Evolutionary conservation across 805 yeast species (phyloP), one percentile per base, ranked within the genome.

Genomic region (Metschnikowia shivogae): DNA sequence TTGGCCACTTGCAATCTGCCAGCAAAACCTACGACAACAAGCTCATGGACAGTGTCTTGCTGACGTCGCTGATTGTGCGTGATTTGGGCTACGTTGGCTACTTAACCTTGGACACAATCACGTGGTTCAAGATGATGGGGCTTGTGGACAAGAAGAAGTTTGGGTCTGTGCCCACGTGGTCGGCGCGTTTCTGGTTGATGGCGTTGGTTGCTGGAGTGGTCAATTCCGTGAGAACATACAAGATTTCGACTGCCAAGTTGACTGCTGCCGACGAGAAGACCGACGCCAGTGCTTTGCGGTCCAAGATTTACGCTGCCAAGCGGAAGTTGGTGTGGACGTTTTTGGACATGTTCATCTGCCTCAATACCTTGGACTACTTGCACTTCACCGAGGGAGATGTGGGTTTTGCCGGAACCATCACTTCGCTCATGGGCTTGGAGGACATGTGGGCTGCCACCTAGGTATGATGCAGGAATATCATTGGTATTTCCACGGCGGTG

Each of bases 401-500:
- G 41, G 97, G 95, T 31, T 67, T 82, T 46, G 89, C 93, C 32
- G 98, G 98, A 61, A 76, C 85, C 22, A 67, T 86, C 47, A 89
- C 97, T 28, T 84, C 96, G 33, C 48, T 81, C 39, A 71, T 89
- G 65, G 96, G 96, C 36, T 70, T 89, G 43, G 78, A 76, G 60
- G 89, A 85, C 56, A 60, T 82, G 54, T 83, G 95, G 95, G 68
- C 62, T 31, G 63, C 75, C 37, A 74, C 78, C 22, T 48, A 26
- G 29, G 34, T 4, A 13, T 11, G 32, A 12, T 29, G 14, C 17
- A 17, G 17, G 17, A 17, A 17, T 17, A 17, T 17, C 17, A 17
- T 17, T 3, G 17, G 17, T 17, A 17, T 17, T 17, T 17, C n/a
- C n/a, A 17, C 17, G 17, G 17, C 17, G 17, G 17, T 17, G 2